Percentiles rank a stretch among this genome's conserved stretches.
phyloP scores from a whole-genome alignment of 2,329 filamentous ascomycete species.

The Penicillium sp. region DNA sequence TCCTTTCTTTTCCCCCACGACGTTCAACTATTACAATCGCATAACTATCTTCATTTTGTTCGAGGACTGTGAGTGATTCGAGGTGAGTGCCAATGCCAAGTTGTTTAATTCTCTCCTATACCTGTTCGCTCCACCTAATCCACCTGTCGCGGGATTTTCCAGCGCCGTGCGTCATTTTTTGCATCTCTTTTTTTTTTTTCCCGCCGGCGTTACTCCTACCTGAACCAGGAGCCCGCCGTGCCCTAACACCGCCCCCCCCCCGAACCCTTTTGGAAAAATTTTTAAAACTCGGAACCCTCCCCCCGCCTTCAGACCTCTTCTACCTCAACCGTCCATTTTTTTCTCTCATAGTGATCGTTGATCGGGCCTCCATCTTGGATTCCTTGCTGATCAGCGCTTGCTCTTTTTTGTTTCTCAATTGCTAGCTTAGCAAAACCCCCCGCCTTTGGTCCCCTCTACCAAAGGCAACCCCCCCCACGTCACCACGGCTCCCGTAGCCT shows the following conservation, averaged over 20 bases:
- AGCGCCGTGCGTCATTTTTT: conserved; percentile 14
- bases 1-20: no score
- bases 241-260: conserved; percentile 18
- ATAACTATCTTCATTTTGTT: no score
- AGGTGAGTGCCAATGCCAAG: conserved; percentile 1
- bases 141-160: background rate
- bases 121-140: background rate
- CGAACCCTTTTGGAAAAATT: conserved; percentile 4
- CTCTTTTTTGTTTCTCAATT: conserved; percentile 1
- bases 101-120: background rate
- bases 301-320: conserved; percentile 3
- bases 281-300: conserved; percentile 14
- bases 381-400: conserved; percentile 1
- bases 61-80: no score
- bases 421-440: background rate
- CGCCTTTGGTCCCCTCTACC: conserved; percentile 36
- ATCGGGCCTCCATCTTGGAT: background rate
- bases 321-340: conserved; percentile 13
- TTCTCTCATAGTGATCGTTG: conserved; percentile 13
- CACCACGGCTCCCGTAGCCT: conserved; percentile 38
- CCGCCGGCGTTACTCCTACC: no score
- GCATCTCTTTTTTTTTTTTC: conserved; percentile 6
- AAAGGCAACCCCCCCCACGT: conserved; percentile 30
- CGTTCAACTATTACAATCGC: no score
- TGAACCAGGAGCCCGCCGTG: conserved; percentile 10